phyloP scores from a whole-genome alignment of 1,284 basidiomycete genomes.

The Cerrena zonata region DNA sequence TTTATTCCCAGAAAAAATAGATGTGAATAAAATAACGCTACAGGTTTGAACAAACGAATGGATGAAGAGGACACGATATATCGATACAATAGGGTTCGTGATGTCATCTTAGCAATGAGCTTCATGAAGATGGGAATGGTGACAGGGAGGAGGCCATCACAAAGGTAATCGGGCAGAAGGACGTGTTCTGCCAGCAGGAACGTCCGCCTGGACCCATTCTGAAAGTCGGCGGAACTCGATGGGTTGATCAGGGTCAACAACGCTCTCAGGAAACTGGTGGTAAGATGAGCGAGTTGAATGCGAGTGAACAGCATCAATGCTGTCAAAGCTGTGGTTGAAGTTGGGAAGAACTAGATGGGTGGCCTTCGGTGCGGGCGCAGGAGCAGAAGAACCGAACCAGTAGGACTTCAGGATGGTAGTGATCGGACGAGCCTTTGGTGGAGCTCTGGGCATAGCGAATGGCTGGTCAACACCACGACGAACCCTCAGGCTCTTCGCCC shows the following conservation, averaged over 20 bases:
- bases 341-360: neutral
- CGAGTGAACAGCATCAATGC: neutral
- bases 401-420: constrained; percentile 6
- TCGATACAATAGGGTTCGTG: neutral
- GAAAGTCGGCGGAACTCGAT: constrained; percentile 46
- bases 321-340: neutral
- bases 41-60: neutral
- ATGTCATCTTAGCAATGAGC: neutral
- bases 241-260: constrained; percentile 48
- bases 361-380: constrained; percentile 4
- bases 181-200: neutral
- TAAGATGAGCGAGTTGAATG: constrained; percentile 17
- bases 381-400: constrained; percentile 19
- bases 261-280: constrained; percentile 34
- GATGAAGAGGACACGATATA: neutral
- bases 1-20: neutral
- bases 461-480: constrained; percentile 50
- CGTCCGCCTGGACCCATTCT: constrained; percentile 53
- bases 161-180: neutral
- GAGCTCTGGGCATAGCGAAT: constrained; percentile 23
- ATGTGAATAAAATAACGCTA: neutral
- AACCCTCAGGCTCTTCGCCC: constrained; percentile 38
- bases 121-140: neutral
- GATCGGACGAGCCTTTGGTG: constrained; percentile 13
- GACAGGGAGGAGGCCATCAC: neutral